A percentile compares a stretch with the other conserved stretches of the same genome.
These are phyloP conservation scores for Phlegmacium glaucopus DNA, from an alignment of 768 basidiomycete genomes.

Conservation along the genomic window DNA sequence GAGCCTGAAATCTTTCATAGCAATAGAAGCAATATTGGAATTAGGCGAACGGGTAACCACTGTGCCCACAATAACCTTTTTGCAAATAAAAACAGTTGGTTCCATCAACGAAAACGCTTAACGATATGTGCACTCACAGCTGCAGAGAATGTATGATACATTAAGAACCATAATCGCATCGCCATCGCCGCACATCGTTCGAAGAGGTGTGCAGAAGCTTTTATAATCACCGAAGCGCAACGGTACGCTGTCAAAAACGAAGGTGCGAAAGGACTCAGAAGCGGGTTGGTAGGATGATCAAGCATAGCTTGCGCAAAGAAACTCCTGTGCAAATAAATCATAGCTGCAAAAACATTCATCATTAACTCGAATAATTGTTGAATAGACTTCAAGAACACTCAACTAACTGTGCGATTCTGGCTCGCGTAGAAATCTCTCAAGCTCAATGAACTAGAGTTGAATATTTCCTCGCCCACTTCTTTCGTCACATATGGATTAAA, in stretches of 20 bases:
- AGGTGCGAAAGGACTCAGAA: conserved; percentile 51
- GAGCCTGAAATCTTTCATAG: conserved; percentile 44
- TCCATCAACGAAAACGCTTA: background rate
- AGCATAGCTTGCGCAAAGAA: conserved; percentile 59
- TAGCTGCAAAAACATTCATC: conserved; percentile 27
- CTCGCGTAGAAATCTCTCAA: conserved; percentile 53
- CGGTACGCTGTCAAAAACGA: conserved; percentile 55
- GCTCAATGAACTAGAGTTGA: conserved; percentile 46
- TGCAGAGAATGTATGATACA: conserved; percentile 49
- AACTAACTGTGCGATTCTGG: conserved; percentile 57
- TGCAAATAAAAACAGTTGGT: background rate
- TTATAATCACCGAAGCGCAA: conserved; percentile 49
- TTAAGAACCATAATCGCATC: conserved; percentile 47
- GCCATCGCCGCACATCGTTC: conserved; percentile 45
- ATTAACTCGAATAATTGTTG: no score
- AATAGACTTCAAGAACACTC: conserved; percentile 22
- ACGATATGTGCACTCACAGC: conserved; percentile 30
- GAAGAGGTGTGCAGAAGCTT: conserved; percentile 45
- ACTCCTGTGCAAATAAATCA: conserved; percentile 54
- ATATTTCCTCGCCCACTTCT: conserved; percentile 45
- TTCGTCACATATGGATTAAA: conserved; percentile 43
- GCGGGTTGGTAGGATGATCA: conserved; percentile 49
- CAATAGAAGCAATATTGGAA: conserved; percentile 45
- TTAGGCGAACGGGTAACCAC: conserved; percentile 56
- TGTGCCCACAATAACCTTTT: conserved; percentile 54